Evolutionary conservation across 2,329 filamentous ascomycete species (phyloP).

Genomic region (Cercospora sp.): DNA sequence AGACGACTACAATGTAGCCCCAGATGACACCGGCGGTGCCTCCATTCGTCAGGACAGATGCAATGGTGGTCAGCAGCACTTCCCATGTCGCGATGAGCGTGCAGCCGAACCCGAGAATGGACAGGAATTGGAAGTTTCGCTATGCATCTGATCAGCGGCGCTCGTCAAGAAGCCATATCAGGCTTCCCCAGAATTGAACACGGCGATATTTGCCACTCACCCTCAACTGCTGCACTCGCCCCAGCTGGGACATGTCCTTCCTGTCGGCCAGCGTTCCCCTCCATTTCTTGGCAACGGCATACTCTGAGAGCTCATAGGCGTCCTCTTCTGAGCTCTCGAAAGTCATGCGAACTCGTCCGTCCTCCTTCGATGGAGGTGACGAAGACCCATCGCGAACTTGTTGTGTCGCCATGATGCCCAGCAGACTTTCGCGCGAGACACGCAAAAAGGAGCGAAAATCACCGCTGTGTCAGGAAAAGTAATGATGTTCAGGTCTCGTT

Average conservation of each 20-base stretch:
- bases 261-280: slow-evolving; percentile 28
- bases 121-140: slow-evolving; percentile 16
- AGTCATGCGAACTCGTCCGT: background rate
- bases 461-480: background rate
- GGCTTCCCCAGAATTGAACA: background rate
- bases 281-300: slow-evolving; percentile 29
- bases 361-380: background rate
- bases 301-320: slow-evolving; percentile 19
- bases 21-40: slow-evolving; percentile 10
- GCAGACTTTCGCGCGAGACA: background rate
- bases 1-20: slow-evolving; percentile 10
- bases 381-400: background rate
- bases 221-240: slow-evolving; percentile 26
- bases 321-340: slow-evolving; percentile 14
- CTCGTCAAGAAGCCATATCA: background rate
- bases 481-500: background rate
- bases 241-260: slow-evolving; percentile 29
- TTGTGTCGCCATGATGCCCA: background rate
- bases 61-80: slow-evolving; percentile 11
- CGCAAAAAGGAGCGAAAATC: background rate
- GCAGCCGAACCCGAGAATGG: slow-evolving; percentile 19
- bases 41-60: slow-evolving; percentile 13
- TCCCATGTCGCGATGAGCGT: slow-evolving; percentile 16
- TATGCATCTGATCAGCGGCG: background rate
- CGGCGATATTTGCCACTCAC: background rate